Evolutionary conservation across 495 filamentous ascomycete species (phyloP).

Genomic region (Hypoxylon lenormandii): DNA sequence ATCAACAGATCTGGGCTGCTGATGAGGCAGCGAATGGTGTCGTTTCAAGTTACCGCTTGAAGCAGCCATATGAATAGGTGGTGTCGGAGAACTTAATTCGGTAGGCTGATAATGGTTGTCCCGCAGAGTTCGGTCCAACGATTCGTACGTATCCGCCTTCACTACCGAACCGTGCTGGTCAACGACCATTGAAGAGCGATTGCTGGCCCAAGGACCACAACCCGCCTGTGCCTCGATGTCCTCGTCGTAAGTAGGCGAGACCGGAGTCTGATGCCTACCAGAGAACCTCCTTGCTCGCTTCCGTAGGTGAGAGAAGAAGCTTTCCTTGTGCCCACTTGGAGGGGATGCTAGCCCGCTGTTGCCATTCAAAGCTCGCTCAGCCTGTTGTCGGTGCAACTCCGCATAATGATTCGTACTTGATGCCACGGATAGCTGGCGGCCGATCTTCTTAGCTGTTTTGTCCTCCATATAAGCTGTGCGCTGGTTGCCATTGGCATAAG

Average conservation of each 20-base stretch:
- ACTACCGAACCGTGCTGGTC: conserved; percentile 70
- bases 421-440: conserved; percentile 92
- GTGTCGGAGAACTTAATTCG: conserved; percentile 68
- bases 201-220: conserved; percentile 85
- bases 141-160: conserved; percentile 72
- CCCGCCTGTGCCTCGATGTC: conserved; percentile 92
- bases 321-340: conserved; percentile 80
- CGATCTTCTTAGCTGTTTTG: conserved; percentile 88
- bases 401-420: conserved; percentile 90
- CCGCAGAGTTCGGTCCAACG: conserved; percentile 81
- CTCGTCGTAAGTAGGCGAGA: conserved; percentile 75
- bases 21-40: conserved; percentile 81
- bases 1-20: conserved; percentile 73
- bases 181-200: conserved; percentile 84
- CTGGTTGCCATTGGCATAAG: conserved; percentile 50
- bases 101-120: conserved; percentile 71
- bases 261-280: conserved; percentile 82
- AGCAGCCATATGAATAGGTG: conserved; percentile 66
- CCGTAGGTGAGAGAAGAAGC: conserved; percentile 96
- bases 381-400: conserved; percentile 88
- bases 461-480: conserved; percentile 64
- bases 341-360: conserved; percentile 73
- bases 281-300: conserved; percentile 94
- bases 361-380: conserved; percentile 91
- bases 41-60: conserved; percentile 67